phyloP scores from a whole-genome alignment of 2,329 filamentous ascomycete genomes.

The Cucurbitaria berberidis region DNA sequence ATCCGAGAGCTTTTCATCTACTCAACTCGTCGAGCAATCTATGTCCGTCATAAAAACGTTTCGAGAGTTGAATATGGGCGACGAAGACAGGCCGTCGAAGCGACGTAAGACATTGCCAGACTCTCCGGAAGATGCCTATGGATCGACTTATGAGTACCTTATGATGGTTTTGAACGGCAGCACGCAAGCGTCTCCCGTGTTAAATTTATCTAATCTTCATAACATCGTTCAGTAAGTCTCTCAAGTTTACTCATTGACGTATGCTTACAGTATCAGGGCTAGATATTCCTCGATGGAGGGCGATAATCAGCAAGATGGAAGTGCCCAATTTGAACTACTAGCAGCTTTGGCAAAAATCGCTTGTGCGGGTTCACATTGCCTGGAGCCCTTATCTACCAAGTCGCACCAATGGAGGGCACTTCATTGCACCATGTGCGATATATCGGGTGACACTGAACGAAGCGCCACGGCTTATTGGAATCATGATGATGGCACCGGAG shows the following conservation, averaged over 20 bases:
- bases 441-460: not conserved
- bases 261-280: conserved; percentile 27
- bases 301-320: conserved; percentile 20
- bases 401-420: conserved; percentile 18
- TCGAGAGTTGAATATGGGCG: conserved; percentile 19
- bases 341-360: conserved; percentile 39
- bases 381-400: conserved; percentile 11
- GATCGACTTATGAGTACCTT: conserved; percentile 26
- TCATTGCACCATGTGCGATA: conserved; percentile 38
- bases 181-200: conserved; percentile 25
- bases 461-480: conserved; percentile 33
- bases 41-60: conserved; percentile 21
- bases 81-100: conserved; percentile 37
- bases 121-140: conserved; percentile 16
- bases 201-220: conserved; percentile 30
- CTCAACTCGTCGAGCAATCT: conserved; percentile 30
- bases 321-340: conserved; percentile 32
- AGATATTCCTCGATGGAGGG: conserved; percentile 29
- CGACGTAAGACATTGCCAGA: conserved; percentile 32
- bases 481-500: conserved; percentile 17
- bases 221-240: conserved; percentile 35
- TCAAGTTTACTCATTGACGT: not conserved
- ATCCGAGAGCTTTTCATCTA: conserved; percentile 27
- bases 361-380: conserved; percentile 40
- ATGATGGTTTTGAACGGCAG: conserved; percentile 31